These are phyloP conservation scores for Phytopythium sindhum DNA, from an alignment of 352 stramenopile genomes.

Conservation along the genomic window DNA sequence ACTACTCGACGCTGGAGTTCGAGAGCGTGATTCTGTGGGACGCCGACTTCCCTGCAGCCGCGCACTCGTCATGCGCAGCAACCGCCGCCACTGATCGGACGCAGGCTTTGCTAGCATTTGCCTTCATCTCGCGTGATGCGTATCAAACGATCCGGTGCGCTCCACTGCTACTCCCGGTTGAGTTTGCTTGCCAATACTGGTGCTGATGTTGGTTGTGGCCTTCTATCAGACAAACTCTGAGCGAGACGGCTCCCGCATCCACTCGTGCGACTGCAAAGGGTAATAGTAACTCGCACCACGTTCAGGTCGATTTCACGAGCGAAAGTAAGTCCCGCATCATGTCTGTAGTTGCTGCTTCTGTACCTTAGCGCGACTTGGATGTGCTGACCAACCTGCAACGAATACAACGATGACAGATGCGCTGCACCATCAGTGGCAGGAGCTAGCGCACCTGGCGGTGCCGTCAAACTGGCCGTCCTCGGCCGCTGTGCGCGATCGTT, in stretches of 20 bases:
- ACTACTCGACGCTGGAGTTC: constrained; percentile 29
- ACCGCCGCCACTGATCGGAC: constrained; percentile 18
- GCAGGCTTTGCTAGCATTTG: constrained; percentile 36
- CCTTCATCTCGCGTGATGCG: constrained; percentile 39
- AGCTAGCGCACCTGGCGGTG: constrained; percentile 46
- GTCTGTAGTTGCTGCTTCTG: constrained; percentile 2
- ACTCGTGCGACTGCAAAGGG: not conserved
- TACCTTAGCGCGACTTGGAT: constrained; percentile 5
- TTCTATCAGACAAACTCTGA: not conserved
- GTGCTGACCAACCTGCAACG: constrained; percentile 37
- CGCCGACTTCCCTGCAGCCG: constrained; percentile 16
- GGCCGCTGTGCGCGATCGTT: constrained; percentile 34
- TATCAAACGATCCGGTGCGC: constrained; percentile 26
- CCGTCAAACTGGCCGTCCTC: constrained; percentile 50
- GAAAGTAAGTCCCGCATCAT: constrained; percentile 37
- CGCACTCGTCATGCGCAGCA: constrained; percentile 17
- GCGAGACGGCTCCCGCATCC: not conserved
- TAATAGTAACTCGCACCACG: constrained; percentile 23
- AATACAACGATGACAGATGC: constrained; percentile 26
- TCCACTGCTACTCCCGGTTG: not conserved
- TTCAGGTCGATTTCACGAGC: constrained; percentile 59
- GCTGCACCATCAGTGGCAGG: constrained; percentile 57
- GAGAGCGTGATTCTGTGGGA: constrained; percentile 51
- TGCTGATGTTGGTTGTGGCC: not conserved
- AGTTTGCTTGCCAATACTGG: not conserved